Conservation (phyloP, 345 rosid species). For the Camelina hispida region DNA sequence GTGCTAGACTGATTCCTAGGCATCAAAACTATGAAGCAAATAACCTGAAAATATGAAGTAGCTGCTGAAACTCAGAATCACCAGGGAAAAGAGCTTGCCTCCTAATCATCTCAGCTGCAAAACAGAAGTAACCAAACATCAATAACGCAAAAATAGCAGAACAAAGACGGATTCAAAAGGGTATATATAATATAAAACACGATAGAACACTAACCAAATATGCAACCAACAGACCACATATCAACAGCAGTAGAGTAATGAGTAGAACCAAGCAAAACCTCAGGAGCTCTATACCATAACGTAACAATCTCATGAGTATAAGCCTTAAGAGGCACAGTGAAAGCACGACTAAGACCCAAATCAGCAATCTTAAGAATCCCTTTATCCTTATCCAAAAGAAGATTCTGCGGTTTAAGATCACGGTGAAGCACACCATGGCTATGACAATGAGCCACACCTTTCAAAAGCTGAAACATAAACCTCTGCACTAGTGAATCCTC, state of each 20-base stretch:
- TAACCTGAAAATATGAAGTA: conserved; percentile 94
- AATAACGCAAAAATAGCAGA: neutral
- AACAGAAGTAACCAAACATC: neutral
- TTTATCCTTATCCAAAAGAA: conserved; percentile 81
- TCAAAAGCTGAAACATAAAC: conserved; percentile 82
- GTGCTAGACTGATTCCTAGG: neutral
- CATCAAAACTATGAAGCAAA: conserved; percentile 16
- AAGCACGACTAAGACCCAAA: conserved; percentile 95
- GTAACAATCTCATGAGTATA: conserved; percentile 99
- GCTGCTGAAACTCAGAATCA: conserved; percentile 94
- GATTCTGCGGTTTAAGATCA: conserved; percentile 94
- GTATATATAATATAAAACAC: too few species aligned
- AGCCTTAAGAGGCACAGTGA: conserved; percentile 90
- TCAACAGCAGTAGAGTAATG: conserved; percentile 96
- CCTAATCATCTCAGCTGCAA: conserved; percentile 82
- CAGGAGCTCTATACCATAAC: conserved; percentile 97
- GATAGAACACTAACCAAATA: conserved; percentile 51
- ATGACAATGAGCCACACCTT: conserved; percentile 95
- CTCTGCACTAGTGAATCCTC: conserved; percentile 52
- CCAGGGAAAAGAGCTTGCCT: conserved; percentile 91
- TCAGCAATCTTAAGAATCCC: conserved; percentile 97
- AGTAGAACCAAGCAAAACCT: conserved; percentile 87
- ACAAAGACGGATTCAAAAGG: neutral
- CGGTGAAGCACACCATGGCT: conserved; percentile 97
- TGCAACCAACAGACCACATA: conserved; percentile 98